Evolutionary conservation across 305 asterid genomes (phyloP), one percentile per base, ranked within the genome.

Genomic region (Caryopteris hybrid): DNA sequence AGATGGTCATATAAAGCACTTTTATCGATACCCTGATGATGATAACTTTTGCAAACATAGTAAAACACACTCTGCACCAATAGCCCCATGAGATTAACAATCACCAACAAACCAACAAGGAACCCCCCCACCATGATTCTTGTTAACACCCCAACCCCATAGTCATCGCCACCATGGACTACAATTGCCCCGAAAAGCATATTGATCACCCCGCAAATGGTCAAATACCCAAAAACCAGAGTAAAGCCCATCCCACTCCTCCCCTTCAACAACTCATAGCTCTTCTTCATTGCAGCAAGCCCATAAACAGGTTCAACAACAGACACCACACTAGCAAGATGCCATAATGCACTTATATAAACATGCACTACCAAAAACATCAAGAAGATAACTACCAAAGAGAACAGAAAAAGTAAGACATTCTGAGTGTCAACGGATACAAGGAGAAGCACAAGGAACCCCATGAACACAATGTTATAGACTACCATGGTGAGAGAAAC

Each of bases 21-120:
- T 90, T 90, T 92, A 74, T 92, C 97, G 29, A 92, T 92, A 41
- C 84, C 90, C 60, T 92, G 91, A 65, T 84, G 87, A 76, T 92
- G 98, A 77, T 77, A 90, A 78, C 98, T 90, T 86, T 92, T 92
- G 74, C 98, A 92, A 2, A 92, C 93, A 48, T 92, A 90, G 79
- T 92, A 90, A 80, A 90, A 90, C 84, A 92, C 96, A 68, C 96
- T 90, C 80, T 92, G 97, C 74, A 85, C 95, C 86, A 86, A 73
- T 48, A 92, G 75, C 58, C 97, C 98, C 34, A 86, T 73, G 48
- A 92, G 82, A 80, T 90, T 92, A 55, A 90, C 96, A 55, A 92
- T 84, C 78, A 88, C 98, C 73, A 90, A 71, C 39, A 88, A 80
- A 4, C 96, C 98, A 45, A 92, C 98, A 63, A 92, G 84, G 72